Evolutionary conservation across 495 filamentous ascomycete species (phyloP).

Genomic region (Talaromyces ruber): DNA sequence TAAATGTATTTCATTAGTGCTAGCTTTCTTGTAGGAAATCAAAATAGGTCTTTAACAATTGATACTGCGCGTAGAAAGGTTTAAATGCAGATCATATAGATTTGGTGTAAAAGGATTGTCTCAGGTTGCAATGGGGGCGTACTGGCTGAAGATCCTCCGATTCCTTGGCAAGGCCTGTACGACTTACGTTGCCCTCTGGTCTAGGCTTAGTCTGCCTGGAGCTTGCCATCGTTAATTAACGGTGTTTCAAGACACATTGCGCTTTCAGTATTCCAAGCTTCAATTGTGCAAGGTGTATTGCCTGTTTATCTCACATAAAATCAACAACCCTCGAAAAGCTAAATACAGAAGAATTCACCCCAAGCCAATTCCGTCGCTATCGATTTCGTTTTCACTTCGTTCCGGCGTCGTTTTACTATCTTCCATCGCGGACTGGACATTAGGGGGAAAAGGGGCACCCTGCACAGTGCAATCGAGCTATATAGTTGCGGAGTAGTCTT

Average conservation of each 20-base stretch:
- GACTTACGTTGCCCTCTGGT: not conserved
- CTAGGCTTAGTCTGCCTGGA: not conserved
- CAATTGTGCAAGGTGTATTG: not conserved
- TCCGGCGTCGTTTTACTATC: not conserved
- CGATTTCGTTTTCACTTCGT: not conserved
- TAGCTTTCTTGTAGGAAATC: conserved; percentile 9
- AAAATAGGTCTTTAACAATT: conserved; percentile 5
- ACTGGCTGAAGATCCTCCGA: not conserved
- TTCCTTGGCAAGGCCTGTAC: not conserved
- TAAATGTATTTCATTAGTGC: conserved; percentile 12
- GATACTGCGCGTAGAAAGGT: too few relatives aligned
- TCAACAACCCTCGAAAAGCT: not conserved
- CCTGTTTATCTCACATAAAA: not conserved
- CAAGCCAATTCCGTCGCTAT: not conserved
- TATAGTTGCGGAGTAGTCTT: not conserved
- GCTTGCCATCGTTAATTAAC: not conserved
- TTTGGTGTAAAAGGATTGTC: not conserved
- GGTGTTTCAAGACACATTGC: not conserved
- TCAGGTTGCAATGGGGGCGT: not conserved
- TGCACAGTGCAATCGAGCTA: not conserved
- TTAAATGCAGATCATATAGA: not conserved
- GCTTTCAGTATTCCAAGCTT: not conserved
- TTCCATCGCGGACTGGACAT: not conserved
- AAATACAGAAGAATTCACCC: not conserved
- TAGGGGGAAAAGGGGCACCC: not conserved